Percentiles rank a stretch among this genome's conserved stretches.
These are phyloP conservation scores for Rhodosporidiobolus odoratus DNA, from an alignment of 768 basidiomycete species.

Conservation along the genomic window DNA sequence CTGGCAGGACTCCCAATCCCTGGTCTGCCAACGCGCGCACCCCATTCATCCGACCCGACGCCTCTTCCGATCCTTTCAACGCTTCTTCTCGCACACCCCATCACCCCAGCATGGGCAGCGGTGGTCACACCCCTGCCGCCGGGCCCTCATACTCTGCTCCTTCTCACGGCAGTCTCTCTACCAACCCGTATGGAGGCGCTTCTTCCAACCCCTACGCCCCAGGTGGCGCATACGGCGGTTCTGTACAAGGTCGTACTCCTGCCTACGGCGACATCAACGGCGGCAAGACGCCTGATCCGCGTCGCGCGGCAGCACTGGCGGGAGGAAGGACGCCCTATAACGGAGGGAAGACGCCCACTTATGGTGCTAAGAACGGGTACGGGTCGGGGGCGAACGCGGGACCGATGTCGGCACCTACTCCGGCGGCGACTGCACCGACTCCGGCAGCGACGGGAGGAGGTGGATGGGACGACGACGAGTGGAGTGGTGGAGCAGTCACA, in stretches of 20 bases:
- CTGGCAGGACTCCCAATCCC: slow-evolving; percentile 8
- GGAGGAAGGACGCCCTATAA: slow-evolving; percentile 15
- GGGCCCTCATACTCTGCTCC: not conserved
- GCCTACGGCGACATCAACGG: slow-evolving; percentile 13
- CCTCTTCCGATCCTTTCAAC: slow-evolving; percentile 32
- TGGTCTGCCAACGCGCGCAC: slow-evolving; percentile 20
- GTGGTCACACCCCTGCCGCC: not conserved
- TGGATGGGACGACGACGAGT: slow-evolving; percentile 27
- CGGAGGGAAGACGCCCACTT: slow-evolving; percentile 15
- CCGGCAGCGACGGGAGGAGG: slow-evolving; percentile 14
- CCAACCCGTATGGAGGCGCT: not conserved
- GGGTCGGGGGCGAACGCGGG: slow-evolving; percentile 3
- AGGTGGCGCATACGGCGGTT: slow-evolving; percentile 3
- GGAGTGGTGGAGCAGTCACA: slow-evolving; percentile 13
- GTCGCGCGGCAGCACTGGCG: not conserved
- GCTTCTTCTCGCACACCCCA: slow-evolving; percentile 30
- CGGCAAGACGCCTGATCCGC: slow-evolving; percentile 26
- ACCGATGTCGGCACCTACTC: slow-evolving; percentile 9
- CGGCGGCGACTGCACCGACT: slow-evolving; percentile 18
- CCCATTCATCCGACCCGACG: slow-evolving; percentile 19
- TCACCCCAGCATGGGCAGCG: slow-evolving; percentile 17
- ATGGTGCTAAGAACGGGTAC: slow-evolving; percentile 27
- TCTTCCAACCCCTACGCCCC: not conserved
- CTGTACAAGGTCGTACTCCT: too few relatives aligned
- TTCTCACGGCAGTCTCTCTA: slow-evolving; percentile 7